Evolutionary conservation across 2,329 filamentous ascomycete species (phyloP), one percentile per base, ranked within the genome.

Genomic region (Penicillium nordicum): DNA sequence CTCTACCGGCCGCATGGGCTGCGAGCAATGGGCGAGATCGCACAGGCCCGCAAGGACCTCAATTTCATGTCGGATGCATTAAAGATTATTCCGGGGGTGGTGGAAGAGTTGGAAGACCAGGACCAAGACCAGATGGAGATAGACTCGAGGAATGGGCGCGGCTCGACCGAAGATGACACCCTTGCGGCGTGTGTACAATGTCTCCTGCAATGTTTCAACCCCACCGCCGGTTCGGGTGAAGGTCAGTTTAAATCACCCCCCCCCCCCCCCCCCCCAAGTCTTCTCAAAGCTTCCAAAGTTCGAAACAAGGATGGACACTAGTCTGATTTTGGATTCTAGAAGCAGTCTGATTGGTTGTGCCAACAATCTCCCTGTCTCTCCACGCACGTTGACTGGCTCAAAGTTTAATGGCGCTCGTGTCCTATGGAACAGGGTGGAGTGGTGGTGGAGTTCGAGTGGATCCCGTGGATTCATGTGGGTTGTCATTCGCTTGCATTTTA

Each of bases 1-100:
- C 79, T 80, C 8, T 99, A 97, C 73, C 85, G 89, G 14, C 87
- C 88, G 21, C 82, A 90, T 72, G 89, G 90, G 0, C 83, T 96
- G 60, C 78, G 79, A 53, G 86, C 84, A 34, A 78, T 97, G 5
- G 92, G 89, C 68, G 81, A 85, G 53, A 89, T 93, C 66, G 83
- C 85, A n/a, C 82, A 82, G 37, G 83, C 83, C 14, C 81, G 88
- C 45, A 80, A 82, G 25, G 88, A 92, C 66, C 69, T 90, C 16
- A 84, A 92, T 63, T 78, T 96, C 73, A 84, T 89, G 64, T 76
- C 81, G 5, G 84, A 89, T 27, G 86, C 89, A 5, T 78, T 83
- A 4, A 79, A 79, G 6, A 83, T 96, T 50, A 84, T 89, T 12
- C 78, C 76, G 29, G 82, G 84, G 0, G 76, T 87, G 44, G 72